phyloP scores from a whole-genome alignment of 331 rosid species.

The Rosa hybrid region DNA sequence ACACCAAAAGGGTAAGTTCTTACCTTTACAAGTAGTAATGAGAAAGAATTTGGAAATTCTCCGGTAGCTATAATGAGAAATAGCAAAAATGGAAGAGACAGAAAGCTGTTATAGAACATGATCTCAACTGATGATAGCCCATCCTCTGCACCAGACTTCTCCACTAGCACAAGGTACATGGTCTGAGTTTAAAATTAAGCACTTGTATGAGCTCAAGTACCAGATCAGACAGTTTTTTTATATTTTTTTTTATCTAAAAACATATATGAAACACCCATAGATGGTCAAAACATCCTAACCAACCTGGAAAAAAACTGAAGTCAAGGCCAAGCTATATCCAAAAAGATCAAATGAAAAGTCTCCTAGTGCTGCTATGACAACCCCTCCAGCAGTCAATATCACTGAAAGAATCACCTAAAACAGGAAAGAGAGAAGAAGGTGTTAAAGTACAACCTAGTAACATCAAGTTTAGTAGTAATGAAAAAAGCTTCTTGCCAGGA shows the following conservation, averaged over 20 bases:
- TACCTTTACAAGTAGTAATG: slow-evolving; percentile 78
- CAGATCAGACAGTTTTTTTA: background rate
- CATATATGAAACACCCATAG: background rate
- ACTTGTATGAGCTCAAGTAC: slow-evolving; percentile 9
- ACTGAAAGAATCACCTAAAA: slow-evolving; percentile 86
- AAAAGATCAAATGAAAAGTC: slow-evolving; percentile 90
- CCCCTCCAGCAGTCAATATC: slow-evolving; percentile 77
- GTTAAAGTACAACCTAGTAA: background rate
- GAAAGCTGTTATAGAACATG: slow-evolving; percentile 92
- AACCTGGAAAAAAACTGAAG: slow-evolving; percentile 96
- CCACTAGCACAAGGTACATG: slow-evolving; percentile 96
- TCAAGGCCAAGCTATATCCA: slow-evolving; percentile 92
- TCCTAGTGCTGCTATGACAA: slow-evolving; percentile 86
- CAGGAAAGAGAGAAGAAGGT: slow-evolving; percentile 17
- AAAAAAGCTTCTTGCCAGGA: slow-evolving; percentile 16
- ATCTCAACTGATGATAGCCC: slow-evolving; percentile 92
- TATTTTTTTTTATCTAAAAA: background rate
- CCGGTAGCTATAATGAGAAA: slow-evolving; percentile 86
- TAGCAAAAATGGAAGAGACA: slow-evolving; percentile 87
- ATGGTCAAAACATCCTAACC: background rate
- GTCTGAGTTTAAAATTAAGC: slow-evolving; percentile 57
- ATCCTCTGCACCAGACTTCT: slow-evolving; percentile 94
- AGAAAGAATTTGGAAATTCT: slow-evolving; percentile 84
- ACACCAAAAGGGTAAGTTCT: slow-evolving; percentile 34
- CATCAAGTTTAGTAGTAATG: slow-evolving; percentile 9